These are phyloP conservation scores for Talaromyces funiculosus DNA, from an alignment of 2,329 filamentous ascomycete genomes.

Conservation along the genomic window DNA sequence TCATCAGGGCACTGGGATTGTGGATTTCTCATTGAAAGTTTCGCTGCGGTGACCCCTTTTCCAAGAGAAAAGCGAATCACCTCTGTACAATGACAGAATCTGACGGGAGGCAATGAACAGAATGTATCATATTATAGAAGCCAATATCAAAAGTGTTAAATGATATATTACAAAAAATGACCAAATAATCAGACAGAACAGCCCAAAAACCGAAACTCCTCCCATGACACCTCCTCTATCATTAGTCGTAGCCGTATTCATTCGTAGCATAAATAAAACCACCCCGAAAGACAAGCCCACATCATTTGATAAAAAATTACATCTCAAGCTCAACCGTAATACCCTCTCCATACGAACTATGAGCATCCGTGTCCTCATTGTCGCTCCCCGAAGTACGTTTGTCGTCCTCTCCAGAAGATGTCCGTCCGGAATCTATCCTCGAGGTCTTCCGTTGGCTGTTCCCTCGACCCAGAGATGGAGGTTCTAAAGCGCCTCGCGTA, in stretches of 20 bases:
- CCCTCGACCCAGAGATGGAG: neutral
- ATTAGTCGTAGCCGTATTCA: slow-evolving; percentile 15
- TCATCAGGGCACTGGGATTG: slow-evolving; percentile 87
- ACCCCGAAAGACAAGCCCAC: neutral
- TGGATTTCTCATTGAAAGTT: slow-evolving; percentile 96
- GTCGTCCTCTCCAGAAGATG: slow-evolving; percentile 10
- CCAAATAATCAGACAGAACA: neutral
- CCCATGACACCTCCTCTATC: neutral
- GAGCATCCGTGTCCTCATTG: slow-evolving; percentile 24
- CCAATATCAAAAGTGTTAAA: neutral
- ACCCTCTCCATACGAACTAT: slow-evolving; percentile 33
- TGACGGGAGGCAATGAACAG: neutral
- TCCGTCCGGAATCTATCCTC: slow-evolving; percentile 3
- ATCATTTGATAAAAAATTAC: slow-evolving; percentile 13
- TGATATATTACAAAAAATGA: slow-evolving; percentile 5
- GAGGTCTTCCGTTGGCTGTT: slow-evolving; percentile 3
- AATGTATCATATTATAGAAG: slow-evolving; percentile 9
- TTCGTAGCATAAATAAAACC: neutral
- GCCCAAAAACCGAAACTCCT: neutral
- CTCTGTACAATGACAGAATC: too few relatives aligned
- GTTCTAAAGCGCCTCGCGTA: neutral
- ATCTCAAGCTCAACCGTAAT: slow-evolving; percentile 36
- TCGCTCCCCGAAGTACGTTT: slow-evolving; percentile 14
- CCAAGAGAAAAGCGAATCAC: too few relatives aligned
- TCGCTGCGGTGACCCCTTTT: slow-evolving; percentile 25